Evolutionary conservation across 1,284 basidiomycete genomes (phyloP).

Genomic region (Microbotryomycetes sp.): DNA sequence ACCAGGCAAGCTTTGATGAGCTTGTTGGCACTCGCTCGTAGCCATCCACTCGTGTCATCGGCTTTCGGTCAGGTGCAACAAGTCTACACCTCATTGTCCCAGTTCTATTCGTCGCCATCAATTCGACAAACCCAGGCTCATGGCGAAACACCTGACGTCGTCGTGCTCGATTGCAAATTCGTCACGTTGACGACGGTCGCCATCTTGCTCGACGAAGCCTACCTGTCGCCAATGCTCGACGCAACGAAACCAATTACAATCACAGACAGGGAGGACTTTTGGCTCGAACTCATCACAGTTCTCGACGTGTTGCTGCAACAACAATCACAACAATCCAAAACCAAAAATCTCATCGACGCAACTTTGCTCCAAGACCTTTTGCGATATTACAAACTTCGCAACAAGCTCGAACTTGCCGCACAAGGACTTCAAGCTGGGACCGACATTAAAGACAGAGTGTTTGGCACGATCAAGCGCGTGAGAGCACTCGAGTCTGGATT

Average conservation of each 20-base stretch:
- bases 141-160: not conserved
- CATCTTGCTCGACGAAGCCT: not conserved
- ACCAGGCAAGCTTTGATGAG: not conserved
- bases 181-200: not conserved
- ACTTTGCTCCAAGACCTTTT: slow-evolving; percentile 10
- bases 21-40: not conserved
- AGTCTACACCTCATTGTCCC: not conserved
- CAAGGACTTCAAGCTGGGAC: not conserved
- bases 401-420: not conserved
- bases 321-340: not conserved
- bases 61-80: not conserved
- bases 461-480: not conserved
- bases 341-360: not conserved
- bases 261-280: not conserved
- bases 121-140: not conserved
- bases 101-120: not conserved
- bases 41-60: not conserved
- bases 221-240: not conserved
- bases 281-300: not conserved
- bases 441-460: not conserved
- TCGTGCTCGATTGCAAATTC: not conserved
- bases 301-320: not conserved
- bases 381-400: not conserved
- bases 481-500: not conserved
- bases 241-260: not conserved